Percentiles rank a stretch among this genome's conserved stretches.
Conservation (phyloP, 345 rosid species). For the Salix arbutifolia region DNA sequence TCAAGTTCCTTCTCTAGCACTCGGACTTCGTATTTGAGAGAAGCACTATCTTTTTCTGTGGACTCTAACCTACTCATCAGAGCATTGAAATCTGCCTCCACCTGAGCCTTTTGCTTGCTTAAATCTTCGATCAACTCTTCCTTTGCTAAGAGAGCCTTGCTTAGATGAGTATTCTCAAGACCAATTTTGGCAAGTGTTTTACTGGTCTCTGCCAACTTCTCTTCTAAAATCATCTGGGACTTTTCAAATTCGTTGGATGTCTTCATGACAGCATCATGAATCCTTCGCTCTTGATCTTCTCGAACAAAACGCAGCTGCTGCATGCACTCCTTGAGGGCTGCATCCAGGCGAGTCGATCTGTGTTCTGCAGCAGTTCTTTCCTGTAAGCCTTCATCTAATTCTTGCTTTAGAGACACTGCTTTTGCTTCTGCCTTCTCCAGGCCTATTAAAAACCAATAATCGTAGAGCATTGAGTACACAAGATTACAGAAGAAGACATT, state of each 20-base stretch:
- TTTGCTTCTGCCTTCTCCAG: constrained; percentile 65
- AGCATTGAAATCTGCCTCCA: constrained; percentile 49
- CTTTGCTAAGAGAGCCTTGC: constrained; percentile 55
- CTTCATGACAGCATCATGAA: constrained; percentile 75
- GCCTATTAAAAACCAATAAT: constrained; percentile 33
- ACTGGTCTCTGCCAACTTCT: constrained; percentile 40
- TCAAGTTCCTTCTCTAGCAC: constrained; percentile 90
- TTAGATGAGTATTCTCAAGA: constrained; percentile 52
- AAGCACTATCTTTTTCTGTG: constrained; percentile 62
- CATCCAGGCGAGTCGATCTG: constrained; percentile 52
- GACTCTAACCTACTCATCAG: constrained; percentile 58
- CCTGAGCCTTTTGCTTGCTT: constrained; percentile 50
- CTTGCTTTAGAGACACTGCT: constrained; percentile 46
- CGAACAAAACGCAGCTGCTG: constrained; percentile 75
- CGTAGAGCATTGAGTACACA: not conserved
- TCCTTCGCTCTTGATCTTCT: constrained; percentile 70
- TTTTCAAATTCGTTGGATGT: constrained; percentile 55
- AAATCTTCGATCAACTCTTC: constrained; percentile 55
- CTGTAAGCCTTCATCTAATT: constrained; percentile 54
- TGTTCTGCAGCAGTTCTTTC: constrained; percentile 49
- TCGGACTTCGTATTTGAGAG: constrained; percentile 72
- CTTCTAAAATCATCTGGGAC: constrained; percentile 41
- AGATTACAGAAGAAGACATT: not conserved
- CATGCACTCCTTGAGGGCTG: constrained; percentile 77
- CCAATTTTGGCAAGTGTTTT: constrained; percentile 52